Base-by-base conservation (phyloP, 179 eudicot genomes). In the Corrigiola litoralis region DNA sequence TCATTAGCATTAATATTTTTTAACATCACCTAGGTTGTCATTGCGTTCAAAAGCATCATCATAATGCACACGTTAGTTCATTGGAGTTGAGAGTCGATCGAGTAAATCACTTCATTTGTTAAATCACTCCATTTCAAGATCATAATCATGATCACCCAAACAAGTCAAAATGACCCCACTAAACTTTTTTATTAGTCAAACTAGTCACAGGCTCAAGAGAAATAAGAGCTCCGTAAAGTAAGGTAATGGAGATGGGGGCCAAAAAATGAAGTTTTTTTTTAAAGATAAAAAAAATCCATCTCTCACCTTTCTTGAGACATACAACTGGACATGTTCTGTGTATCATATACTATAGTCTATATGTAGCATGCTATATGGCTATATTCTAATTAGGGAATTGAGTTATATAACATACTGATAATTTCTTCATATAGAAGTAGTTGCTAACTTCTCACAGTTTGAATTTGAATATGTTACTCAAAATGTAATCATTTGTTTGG, bases 171-270 rank as follows among this genome's bases (percentile, higher is more conserved):
- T 28, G 58, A 67, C 23, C 4, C 48, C 20, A 42, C 20, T 13
- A 40, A 37, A 46, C 13, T 21, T 68, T 68, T 51, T 33, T 49
- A 64, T 41, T 40, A 53, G 72, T 72, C 68, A 74, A 69, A 33
- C 23, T 12, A 49, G 60, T 75, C 65, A 75, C 66, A 58, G 70
- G 70, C 62, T 65, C 74, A 69, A 37, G 68, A 17, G 11, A 62
- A 34, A 52, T 60, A 4, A 42, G 44, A 32, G 21, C 17, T 41
- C 66, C 62, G 38, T 48, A 66, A 57, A 63, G 54, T n/a, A 56
- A 49, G 46, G 70, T 49, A 47, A 57, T 63, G 47, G 34, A 40
- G 23, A 44, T 68, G 58, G 36, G 3, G 32, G 65, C 7, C 24
- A 31, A 47, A 33, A 31, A 0, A 20, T 2, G 34, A 37, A 37